These are phyloP conservation scores for Triticum turgidum DNA, from an alignment of 176 grass and related monocot genomes.

Conservation along the genomic window DNA sequence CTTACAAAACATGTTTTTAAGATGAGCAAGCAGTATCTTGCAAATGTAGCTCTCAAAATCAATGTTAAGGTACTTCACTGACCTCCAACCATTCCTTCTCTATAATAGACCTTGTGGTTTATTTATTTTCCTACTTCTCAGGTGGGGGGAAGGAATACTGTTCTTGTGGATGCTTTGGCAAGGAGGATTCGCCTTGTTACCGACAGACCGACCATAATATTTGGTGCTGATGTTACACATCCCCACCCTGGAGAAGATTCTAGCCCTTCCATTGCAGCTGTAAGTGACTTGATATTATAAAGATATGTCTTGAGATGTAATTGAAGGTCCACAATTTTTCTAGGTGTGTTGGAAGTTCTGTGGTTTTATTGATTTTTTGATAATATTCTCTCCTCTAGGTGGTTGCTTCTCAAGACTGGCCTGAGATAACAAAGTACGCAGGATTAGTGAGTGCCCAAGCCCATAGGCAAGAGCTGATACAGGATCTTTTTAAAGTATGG, in stretches of 20 bases:
- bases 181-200: slow-evolving; percentile 76
- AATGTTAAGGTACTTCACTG: slow-evolving; percentile 80
- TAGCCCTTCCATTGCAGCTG: slow-evolving; percentile 95
- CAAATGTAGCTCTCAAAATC: slow-evolving; percentile 96
- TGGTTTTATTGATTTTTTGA: neutral
- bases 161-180: slow-evolving; percentile 79
- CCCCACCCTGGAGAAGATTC: slow-evolving; percentile 94
- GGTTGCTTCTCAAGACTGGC: slow-evolving; percentile 96
- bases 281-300: slow-evolving; percentile 37
- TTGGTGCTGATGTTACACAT: slow-evolving; percentile 96
- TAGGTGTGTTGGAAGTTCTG: neutral
- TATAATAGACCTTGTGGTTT: neutral
- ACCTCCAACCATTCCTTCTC: neutral
- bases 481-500: slow-evolving; percentile 93
- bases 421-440: slow-evolving; percentile 87
- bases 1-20: slow-evolving; percentile 93
- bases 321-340: neutral
- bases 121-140: slow-evolving; percentile 20
- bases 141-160: slow-evolving; percentile 93
- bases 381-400: slow-evolving; percentile 45
- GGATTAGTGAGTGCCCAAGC: slow-evolving; percentile 86
- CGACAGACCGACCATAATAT: slow-evolving; percentile 89
- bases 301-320: neutral
- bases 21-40: slow-evolving; percentile 95
- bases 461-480: slow-evolving; percentile 87